Evolutionary conservation across 148 eudicot genomes (phyloP).

Genomic region (Rhododendron vialii): DNA sequence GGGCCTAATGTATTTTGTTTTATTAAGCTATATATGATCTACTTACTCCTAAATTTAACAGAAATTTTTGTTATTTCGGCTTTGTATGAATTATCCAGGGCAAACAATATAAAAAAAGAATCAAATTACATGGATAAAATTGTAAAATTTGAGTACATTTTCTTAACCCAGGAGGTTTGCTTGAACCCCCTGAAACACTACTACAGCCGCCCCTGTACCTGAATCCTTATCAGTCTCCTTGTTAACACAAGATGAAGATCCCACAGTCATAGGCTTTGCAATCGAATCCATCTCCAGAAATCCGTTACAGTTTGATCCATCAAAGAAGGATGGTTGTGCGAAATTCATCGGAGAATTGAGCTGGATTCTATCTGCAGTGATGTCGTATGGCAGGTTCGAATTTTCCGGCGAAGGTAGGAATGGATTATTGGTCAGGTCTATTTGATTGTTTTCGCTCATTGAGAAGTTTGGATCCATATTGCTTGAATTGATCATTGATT

Average conservation of each 20-base stretch:
- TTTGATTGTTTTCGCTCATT: conserved; percentile 14
- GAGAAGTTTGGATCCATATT: conserved; percentile 28
- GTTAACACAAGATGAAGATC: neutral
- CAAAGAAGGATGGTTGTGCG: conserved; percentile 23
- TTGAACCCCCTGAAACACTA: neutral
- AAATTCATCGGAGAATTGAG: conserved; percentile 33
- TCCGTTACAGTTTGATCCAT: neutral
- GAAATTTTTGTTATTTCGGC: too few species aligned
- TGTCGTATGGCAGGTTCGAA: conserved; percentile 26
- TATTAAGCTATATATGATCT: too few species aligned
- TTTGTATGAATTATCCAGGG: too few species aligned
- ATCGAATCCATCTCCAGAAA: neutral
- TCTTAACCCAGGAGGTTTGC: neutral
- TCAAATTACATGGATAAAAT: too few species aligned
- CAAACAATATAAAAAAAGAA: too few species aligned
- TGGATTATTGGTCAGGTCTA: conserved; percentile 18
- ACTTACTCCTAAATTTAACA: too few species aligned
- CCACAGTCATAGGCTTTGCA: neutral
- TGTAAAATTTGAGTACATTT: too few species aligned
- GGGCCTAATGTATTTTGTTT: too few species aligned
- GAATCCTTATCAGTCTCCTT: neutral
- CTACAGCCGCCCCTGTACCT: neutral
- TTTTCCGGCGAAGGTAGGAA: conserved; percentile 19
- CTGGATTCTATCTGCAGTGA: conserved; percentile 27
- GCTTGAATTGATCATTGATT: conserved; percentile 28